Base-by-base conservation (phyloP, 2,329 filamentous ascomycete genomes). In the Aspergillus clavatus region DNA sequence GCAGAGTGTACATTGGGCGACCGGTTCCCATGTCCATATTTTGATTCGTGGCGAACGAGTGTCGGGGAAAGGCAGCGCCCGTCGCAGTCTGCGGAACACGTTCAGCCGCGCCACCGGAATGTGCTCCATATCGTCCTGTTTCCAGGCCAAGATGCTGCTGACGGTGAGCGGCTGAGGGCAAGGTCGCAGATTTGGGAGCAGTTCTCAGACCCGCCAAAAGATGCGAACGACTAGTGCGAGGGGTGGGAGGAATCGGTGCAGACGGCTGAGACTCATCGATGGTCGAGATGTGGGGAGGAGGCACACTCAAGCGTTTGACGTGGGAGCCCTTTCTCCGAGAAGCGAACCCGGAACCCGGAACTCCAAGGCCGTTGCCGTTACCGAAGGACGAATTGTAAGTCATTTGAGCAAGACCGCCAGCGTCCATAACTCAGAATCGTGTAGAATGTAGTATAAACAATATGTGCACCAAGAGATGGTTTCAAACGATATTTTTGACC, bases 361-460 rank as follows among this genome's bases (percentile, higher is more conserved):
- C 82, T 63, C 83, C 82, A 59, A 95, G 77, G 59, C 82, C 84
- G 69, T 61, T 67, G 60, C 80, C 80, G 65, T 80, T 77, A 64
- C 80, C 76, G 69, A 85, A 77, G 68, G 79, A 74, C 69, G 87
- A 87, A 70, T 84, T 87, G 78, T 89, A 91, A 76, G 89, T 87
- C 91, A 97, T 97, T 81, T 94, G 89, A 93, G 89, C 86, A 78
- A 95, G 88, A 93, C 89, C 89, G 81, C 91, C 91, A 82, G 91
- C 84, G 91, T 95, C 86, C 85, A 94, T 72, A 66, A n/a, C 68
- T 70, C 68, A 60, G 57, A 42, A 48, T 63, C 51, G 46, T 60
- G 45, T 48, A 60, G 48, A 46, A 43, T 55, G 41, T 48, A 48
- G 47, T 46, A 50, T 42, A 55, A 47, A 45, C 51, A 53, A 49